Percentiles rank a stretch among this genome's conserved stretches.
Evolutionary conservation across 2,329 filamentous ascomycete species (phyloP).

Genomic region (Aspergillus sp.): DNA sequence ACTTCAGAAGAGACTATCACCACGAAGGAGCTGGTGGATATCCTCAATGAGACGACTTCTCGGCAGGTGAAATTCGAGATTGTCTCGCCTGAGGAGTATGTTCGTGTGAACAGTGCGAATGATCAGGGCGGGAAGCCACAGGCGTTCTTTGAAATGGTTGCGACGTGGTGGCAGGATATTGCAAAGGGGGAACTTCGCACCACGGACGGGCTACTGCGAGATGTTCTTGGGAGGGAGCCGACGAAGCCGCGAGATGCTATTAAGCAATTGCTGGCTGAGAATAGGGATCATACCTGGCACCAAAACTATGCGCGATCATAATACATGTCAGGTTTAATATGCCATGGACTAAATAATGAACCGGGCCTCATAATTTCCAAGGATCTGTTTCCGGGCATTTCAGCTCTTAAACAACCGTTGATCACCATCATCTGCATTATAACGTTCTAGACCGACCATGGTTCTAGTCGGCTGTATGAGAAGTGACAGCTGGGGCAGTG

Average conservation of each 20-base stretch:
- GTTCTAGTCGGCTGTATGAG: neutral
- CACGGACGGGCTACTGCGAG: constrained; percentile 43
- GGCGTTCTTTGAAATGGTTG: constrained; percentile 41
- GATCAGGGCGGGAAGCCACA: constrained; percentile 40
- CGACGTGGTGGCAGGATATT: constrained; percentile 49
- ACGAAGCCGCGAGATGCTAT: constrained; percentile 40
- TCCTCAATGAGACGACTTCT: constrained; percentile 39
- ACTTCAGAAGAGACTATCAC: constrained; percentile 39
- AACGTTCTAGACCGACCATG: neutral
- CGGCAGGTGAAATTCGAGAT: constrained; percentile 33
- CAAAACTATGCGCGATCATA: constrained; percentile 38
- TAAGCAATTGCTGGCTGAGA: constrained; percentile 26
- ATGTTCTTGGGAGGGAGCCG: constrained; percentile 47
- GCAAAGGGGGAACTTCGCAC: constrained; percentile 44
- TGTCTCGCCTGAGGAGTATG: constrained; percentile 37
- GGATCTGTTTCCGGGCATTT: too few species aligned
- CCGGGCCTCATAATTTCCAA: too few species aligned
- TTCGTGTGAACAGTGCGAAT: constrained; percentile 26
- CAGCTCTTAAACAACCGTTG: too few species aligned
- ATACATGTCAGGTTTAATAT: neutral
- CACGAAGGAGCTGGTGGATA: constrained; percentile 35
- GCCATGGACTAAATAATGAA: neutral
- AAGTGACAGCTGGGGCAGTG: neutral
- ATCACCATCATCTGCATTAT: too few species aligned
- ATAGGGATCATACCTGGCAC: constrained; percentile 45